A percentile compares a stretch with the other conserved stretches of the same genome.
These are phyloP conservation scores for Viola odorata DNA, from an alignment of 345 rosid species.

Conservation along the genomic window DNA sequence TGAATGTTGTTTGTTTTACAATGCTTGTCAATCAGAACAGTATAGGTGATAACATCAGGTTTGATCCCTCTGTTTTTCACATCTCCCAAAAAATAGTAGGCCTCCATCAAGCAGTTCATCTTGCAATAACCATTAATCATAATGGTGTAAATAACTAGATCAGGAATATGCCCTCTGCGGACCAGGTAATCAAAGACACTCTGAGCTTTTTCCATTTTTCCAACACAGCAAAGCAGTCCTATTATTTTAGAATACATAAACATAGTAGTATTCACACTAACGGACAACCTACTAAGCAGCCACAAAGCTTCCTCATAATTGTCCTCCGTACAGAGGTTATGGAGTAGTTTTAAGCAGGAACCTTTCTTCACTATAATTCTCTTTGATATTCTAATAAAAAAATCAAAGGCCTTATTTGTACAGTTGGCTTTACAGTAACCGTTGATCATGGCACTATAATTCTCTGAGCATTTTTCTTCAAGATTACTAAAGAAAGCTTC, in stretches of 20 bases:
- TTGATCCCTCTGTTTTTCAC: slow-evolving; percentile 57
- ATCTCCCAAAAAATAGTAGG: slow-evolving; percentile 35
- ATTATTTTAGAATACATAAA: slow-evolving; percentile 46
- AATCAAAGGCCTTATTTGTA: slow-evolving; percentile 35
- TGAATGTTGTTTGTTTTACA: slow-evolving; percentile 44
- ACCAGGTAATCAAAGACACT: slow-evolving; percentile 31
- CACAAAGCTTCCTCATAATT: slow-evolving; percentile 30
- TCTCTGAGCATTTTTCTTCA: slow-evolving; percentile 32
- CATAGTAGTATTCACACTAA: slow-evolving; percentile 35
- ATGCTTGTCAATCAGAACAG: slow-evolving; percentile 51
- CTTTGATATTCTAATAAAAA: slow-evolving; percentile 28
- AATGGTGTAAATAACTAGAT: slow-evolving; percentile 47
- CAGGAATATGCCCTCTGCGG: slow-evolving; percentile 36
- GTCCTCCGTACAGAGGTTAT: slow-evolving; percentile 41
- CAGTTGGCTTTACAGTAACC: slow-evolving; percentile 54
- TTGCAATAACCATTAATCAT: slow-evolving; percentile 65
- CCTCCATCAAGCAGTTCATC: slow-evolving; percentile 36
- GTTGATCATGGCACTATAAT: slow-evolving; percentile 47
- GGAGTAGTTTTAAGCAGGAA: slow-evolving; percentile 46
- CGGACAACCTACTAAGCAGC: slow-evolving; percentile 38
- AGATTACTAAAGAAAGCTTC: slow-evolving; percentile 39
- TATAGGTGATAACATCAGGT: slow-evolving; percentile 56
- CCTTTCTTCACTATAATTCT: slow-evolving; percentile 28
- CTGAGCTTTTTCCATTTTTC: slow-evolving; percentile 38
- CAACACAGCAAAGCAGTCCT: slow-evolving; percentile 34